Base-by-base conservation (phyloP, 2,329 filamentous ascomycete genomes). In the Intubia oerlemansii region DNA sequence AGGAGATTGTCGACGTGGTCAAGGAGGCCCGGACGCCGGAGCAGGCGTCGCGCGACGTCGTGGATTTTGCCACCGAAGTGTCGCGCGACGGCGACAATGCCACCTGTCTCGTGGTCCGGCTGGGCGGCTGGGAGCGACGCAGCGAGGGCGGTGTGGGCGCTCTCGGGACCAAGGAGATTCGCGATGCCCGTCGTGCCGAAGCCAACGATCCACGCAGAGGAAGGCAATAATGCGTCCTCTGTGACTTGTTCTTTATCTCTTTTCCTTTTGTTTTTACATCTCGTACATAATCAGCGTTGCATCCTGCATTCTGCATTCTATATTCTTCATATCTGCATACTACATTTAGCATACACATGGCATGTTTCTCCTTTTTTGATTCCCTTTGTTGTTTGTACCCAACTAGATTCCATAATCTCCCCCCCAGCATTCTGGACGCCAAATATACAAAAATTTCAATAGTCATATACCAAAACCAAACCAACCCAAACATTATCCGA, bases 21-120 rank as follows among this genome's bases (percentile, higher is more conserved):
- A 95, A 95, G 50, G 88, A 98, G 51, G 79, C 82, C 5, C 72
- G 63, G 44, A 95, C 85, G 0, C 88, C 88, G 0, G 85, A 92
- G 40, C 69, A 91, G 45, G 88, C 72, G 4, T 71, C 81, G 2
- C 62, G 62, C 33, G 69, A 74, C 35, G 66, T 98, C 7, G 80
- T 92, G 17, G 67, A 68, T 32, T 93, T 88, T 49, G 82, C 85
- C 1, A 88, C 79, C 0, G 88, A 95, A 51, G 77, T 92, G 4
- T 72, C 66, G 16, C 57, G 41, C 11, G 59, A 57, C 42, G 71
- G 70, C 8, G 71, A 77, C 44, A 77, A 77, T 42, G 68, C 70
- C 5, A 77, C 70, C 1, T 75, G 69, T 38, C 54, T 74, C 27
- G 69, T 76, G 9, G 62, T 76, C 16, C 52, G 71, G 27, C 56